Evolutionary conservation across 495 filamentous ascomycete species (phyloP).

Genomic region (Pseudevernia furfuracea): DNA sequence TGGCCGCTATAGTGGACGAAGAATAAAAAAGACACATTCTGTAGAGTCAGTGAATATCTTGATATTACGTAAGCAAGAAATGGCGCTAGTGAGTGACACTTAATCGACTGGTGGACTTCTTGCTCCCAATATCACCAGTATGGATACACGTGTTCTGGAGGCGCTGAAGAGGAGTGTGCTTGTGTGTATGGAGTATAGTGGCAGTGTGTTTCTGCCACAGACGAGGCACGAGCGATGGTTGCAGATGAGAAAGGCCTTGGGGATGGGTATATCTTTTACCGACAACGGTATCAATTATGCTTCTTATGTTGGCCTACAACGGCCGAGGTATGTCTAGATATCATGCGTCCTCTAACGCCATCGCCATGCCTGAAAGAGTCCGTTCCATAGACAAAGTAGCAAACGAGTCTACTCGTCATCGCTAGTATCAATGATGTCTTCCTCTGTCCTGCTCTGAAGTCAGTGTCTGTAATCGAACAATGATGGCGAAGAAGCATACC

Average conservation of each 20-base stretch:
- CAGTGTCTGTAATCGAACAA: background rate
- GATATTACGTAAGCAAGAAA: too few species aligned
- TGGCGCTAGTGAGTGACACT: too few species aligned
- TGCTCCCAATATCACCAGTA: background rate
- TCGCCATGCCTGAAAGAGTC: constrained; percentile 6
- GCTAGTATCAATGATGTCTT: constrained; percentile 17
- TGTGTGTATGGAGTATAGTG: background rate
- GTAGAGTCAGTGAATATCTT: too few species aligned
- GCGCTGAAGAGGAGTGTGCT: background rate
- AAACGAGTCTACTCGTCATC: constrained; percentile 17
- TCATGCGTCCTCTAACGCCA: constrained; percentile 5
- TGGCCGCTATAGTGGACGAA: too few species aligned
- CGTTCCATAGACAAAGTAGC: background rate
- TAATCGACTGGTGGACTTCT: too few species aligned
- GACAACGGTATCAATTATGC: constrained; percentile 1
- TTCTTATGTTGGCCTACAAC: background rate
- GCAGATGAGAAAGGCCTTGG: background rate
- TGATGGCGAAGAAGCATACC: constrained; percentile 19
- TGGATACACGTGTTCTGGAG: background rate
- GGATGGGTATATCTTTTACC: background rate
- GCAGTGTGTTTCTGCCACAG: background rate
- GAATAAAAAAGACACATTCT: too few species aligned
- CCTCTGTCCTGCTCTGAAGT: constrained; percentile 13
- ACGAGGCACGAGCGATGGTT: background rate
- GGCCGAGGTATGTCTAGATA: background rate